These are phyloP conservation scores for Mortierella sp. DNA, from an alignment of 371 early-diverging fungal genomes.

Conservation along the genomic window DNA sequence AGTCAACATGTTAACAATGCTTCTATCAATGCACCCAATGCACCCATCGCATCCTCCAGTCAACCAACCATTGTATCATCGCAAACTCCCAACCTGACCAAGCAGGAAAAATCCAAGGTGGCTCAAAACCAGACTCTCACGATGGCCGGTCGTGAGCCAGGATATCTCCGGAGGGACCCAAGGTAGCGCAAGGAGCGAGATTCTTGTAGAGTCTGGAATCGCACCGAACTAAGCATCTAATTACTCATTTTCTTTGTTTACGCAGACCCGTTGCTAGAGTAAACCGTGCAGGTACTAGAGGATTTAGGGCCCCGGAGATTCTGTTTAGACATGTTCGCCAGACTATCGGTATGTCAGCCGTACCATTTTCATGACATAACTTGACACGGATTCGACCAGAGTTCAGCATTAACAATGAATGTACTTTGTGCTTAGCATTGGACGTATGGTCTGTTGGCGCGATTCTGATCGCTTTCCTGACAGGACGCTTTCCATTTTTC, in stretches of 20 bases:
- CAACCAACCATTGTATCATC: background rate
- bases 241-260: constrained; percentile 1
- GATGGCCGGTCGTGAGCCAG: constrained; percentile 21
- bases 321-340: constrained; percentile 88
- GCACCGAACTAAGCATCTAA: background rate
- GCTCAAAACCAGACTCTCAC: background rate
- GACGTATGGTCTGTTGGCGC: constrained; percentile 95
- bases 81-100: background rate
- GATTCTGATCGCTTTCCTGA: constrained; percentile 84
- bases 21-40: too few relatives aligned
- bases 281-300: constrained; percentile 97
- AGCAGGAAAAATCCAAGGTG: constrained; percentile 5
- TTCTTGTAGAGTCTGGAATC: background rate
- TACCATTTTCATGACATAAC: background rate
- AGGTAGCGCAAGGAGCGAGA: constrained; percentile 47
- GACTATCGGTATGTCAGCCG: constrained; percentile 69
- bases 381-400: background rate
- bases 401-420: background rate
- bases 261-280: constrained; percentile 79
- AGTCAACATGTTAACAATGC: too few relatives aligned
- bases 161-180: constrained; percentile 50
- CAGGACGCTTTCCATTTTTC: constrained; percentile 95
- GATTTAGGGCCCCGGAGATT: constrained; percentile 98
- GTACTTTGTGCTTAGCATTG: constrained; percentile 27
- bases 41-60: too few relatives aligned